Conservation (phyloP, 495 filamentous ascomycete genomes). For the Talaromyces trachyspermus region DNA sequence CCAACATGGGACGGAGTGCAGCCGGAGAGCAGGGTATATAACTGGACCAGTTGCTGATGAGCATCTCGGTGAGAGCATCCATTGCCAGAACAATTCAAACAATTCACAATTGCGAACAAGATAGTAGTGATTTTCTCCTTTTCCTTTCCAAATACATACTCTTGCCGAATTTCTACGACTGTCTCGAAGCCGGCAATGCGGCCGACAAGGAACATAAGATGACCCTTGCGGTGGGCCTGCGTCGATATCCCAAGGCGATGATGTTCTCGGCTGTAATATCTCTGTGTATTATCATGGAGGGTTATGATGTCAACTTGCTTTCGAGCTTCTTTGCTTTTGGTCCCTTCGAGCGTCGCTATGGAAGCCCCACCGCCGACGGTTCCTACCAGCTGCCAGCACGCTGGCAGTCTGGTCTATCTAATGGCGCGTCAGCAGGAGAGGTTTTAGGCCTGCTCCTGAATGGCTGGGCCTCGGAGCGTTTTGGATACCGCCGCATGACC, state of each 20-base stretch:
- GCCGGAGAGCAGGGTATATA: no score
- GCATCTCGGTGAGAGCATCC: no score
- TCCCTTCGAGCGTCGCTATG: conserved; percentile 32
- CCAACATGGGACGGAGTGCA: no score
- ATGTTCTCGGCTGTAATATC: conserved; percentile 39
- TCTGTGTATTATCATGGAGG: conserved; percentile 42
- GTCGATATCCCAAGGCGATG: conserved; percentile 44
- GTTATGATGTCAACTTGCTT: conserved; percentile 38
- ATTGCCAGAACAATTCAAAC: no score
- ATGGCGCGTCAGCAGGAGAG: conserved; percentile 51
- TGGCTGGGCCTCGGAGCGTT: conserved; percentile 55
- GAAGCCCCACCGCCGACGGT: conserved; percentile 20
- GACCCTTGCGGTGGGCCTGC: no score
- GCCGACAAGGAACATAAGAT: no score
- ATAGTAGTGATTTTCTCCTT: no score
- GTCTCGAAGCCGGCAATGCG: no score
- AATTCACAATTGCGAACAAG: no score
- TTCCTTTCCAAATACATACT: no score
- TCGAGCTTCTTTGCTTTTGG: conserved; percentile 29
- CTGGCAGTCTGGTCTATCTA: conserved; percentile 63
- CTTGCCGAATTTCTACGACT: no score
- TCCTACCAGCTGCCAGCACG: conserved; percentile 34
- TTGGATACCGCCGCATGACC: conserved; percentile 58
- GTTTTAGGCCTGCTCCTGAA: conserved; percentile 62
- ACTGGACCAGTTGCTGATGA: no score